Base-by-base conservation (phyloP, 176 grass and related monocot species). In the Thalia dealbata region DNA sequence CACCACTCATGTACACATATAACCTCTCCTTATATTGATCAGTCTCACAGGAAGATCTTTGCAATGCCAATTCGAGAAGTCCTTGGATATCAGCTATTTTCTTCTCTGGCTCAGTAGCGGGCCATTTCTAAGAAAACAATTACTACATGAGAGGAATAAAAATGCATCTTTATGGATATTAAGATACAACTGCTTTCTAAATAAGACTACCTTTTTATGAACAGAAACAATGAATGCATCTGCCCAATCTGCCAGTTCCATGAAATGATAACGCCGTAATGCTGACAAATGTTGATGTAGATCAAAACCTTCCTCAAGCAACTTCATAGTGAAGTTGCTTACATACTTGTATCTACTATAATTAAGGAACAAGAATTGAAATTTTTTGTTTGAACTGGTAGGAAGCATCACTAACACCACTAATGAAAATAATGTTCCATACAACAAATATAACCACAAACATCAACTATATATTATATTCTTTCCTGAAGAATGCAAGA, bases 281-380 rank as follows among this genome's bases (percentile, higher is more conserved):
- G 93, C 82, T 52, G 88, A 76, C 51, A 97, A 78, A 86, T 97
- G 89, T 73, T 76, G 85, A 74, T 67, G 73, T 59, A 92, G 87
- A 90, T 90, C 85, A 88, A 97, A 97, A 50, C 93, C 87, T 76
- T 92, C 93, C 75, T 92, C 89, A 70, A 97, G 93, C 78, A 97
- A 86, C 70, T 92, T 97, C 61, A 92, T 86, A 45, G 93, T 92
- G 74, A 97, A 92, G 82, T 76, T 92, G 89, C 93, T 97, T 65
- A 97, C 79, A 78, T 97, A 97, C 82, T 90, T 88, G 83, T 97
- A 97, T 77, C 93, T 97, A 60, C 65, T 82, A 75, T 62, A 77
- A 78, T 89, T 82, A 89, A 78, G 67, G 54, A 70, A 45, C 7
- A 18, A 70, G 26, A 52, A 22, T 14, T 61, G 32, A 61, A 51